These are phyloP conservation scores for Ophiostoma novo-ulmi DNA, from an alignment of 2,329 filamentous ascomycete genomes.

Conservation along the genomic window DNA sequence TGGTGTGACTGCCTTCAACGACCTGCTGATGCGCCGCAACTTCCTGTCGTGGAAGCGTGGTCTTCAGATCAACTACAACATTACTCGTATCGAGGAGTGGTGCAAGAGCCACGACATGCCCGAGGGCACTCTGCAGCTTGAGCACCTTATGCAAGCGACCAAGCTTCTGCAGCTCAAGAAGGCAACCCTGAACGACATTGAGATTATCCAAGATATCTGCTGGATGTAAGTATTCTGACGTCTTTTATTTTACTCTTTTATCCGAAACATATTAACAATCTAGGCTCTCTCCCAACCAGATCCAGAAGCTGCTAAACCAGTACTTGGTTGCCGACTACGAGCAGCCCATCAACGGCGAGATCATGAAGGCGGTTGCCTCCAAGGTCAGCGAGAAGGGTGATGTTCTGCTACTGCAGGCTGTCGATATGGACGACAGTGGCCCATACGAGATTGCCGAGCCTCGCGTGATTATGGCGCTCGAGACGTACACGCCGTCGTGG, in stretches of 20 bases:
- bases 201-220: slow-evolving; percentile 99
- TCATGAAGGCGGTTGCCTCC: slow-evolving; percentile 98
- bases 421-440: slow-evolving; percentile 98
- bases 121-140: slow-evolving; percentile 91
- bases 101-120: slow-evolving; percentile 99
- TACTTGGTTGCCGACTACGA: slow-evolving; percentile 98
- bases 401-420: slow-evolving; percentile 83
- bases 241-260: no score
- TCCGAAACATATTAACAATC: background rate
- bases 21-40: slow-evolving; percentile 93
- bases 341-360: slow-evolving; percentile 98
- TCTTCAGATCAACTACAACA: slow-evolving; percentile 99
- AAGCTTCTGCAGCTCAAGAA: slow-evolving; percentile 98
- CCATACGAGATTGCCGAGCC: slow-evolving; percentile 98
- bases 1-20: slow-evolving; percentile 96
- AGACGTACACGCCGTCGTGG: slow-evolving; percentile 98
- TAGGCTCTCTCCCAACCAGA: slow-evolving; percentile 95
- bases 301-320: slow-evolving; percentile 97
- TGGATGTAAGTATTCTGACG: slow-evolving; percentile 78
- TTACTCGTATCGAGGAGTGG: slow-evolving; percentile 98
- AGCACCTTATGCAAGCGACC: slow-evolving; percentile 99
- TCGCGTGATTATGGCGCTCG: slow-evolving; percentile 87
- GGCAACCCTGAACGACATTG: slow-evolving; percentile 96
- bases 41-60: slow-evolving; percentile 99
- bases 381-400: slow-evolving; percentile 98